Conservation (phyloP, 345 rosid genomes). For the Litchi chinensis region DNA sequence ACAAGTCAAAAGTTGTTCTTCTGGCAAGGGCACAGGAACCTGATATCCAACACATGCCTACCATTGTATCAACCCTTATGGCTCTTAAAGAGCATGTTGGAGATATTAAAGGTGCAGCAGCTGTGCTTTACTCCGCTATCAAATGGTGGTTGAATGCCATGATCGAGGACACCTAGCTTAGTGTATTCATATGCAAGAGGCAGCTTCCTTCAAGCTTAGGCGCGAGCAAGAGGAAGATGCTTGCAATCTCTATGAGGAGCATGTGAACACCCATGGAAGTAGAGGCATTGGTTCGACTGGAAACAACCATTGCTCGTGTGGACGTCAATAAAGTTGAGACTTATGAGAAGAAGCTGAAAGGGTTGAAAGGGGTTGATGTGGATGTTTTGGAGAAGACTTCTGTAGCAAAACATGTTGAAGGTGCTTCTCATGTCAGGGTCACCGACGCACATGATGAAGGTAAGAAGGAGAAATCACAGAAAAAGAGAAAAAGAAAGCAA, state of each 20-base stretch:
- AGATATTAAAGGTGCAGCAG: slow-evolving; percentile 76
- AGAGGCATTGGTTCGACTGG: slow-evolving; percentile 81
- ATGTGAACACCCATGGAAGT: slow-evolving; percentile 66
- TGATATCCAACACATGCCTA: slow-evolving; percentile 92
- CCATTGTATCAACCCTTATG: slow-evolving; percentile 87
- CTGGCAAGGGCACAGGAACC: slow-evolving; percentile 85
- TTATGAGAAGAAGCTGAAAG: slow-evolving; percentile 78
- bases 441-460: slow-evolving; percentile 51
- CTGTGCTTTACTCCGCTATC: slow-evolving; percentile 74
- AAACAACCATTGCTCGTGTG: slow-evolving; percentile 78
- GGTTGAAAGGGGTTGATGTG: slow-evolving; percentile 68
- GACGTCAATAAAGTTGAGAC: slow-evolving; percentile 85
- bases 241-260: slow-evolving; percentile 76
- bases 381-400: slow-evolving; percentile 83
- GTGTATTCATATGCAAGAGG: slow-evolving; percentile 83
- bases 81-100: slow-evolving; percentile 92
- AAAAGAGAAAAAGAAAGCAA: slow-evolving; percentile 97
- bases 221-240: slow-evolving; percentile 86
- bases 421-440: slow-evolving; percentile 35
- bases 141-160: slow-evolving; percentile 91
- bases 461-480: slow-evolving; percentile 84
- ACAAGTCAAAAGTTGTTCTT: slow-evolving; percentile 63
- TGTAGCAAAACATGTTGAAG: slow-evolving; percentile 78
- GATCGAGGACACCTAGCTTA: slow-evolving; percentile 72
- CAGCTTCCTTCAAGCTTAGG: slow-evolving; percentile 92